These are phyloP conservation scores for Leishmania mexicana DNA, from an alignment of 208 protist species.

Conservation along the genomic window DNA sequence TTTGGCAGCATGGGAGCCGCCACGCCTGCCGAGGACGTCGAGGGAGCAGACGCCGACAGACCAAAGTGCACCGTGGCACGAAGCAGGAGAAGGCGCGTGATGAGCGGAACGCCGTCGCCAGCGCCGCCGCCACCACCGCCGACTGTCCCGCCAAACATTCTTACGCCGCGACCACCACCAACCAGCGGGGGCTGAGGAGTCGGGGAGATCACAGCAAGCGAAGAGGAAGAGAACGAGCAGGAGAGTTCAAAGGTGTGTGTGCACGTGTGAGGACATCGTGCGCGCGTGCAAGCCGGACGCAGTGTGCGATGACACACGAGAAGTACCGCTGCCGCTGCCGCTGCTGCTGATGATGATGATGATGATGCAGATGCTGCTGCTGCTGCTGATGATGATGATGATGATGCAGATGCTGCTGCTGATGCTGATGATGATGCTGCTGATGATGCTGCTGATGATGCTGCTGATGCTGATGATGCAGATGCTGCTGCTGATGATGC, in stretches of 20 bases:
- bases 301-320: too few species aligned
- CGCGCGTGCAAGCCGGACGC: not conserved
- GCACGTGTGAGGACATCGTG: too few species aligned
- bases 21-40: not conserved
- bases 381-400: too few species aligned
- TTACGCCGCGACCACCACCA: not conserved
- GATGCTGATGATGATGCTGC: too few species aligned
- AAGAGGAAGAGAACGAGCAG: not conserved
- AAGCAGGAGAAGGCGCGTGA: constrained; percentile 28
- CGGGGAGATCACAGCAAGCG: not conserved
- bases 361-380: too few species aligned
- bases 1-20: constrained; percentile 1
- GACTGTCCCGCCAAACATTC: not conserved
- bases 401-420: too few species aligned
- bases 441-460: too few species aligned
- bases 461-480: too few species aligned
- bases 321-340: too few species aligned
- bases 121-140: not conserved
- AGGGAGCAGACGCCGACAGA: constrained; percentile 1
- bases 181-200: too few species aligned
- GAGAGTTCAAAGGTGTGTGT: not conserved
- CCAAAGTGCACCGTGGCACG: constrained; percentile 23
- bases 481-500: too few species aligned
- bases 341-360: too few species aligned
- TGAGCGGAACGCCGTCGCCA: constrained; percentile 28